A percentile compares a stretch with the other conserved stretches of the same genome.
Conservation (phyloP, 2,329 filamentous ascomycete species). For the Davidsoniella virescens region DNA sequence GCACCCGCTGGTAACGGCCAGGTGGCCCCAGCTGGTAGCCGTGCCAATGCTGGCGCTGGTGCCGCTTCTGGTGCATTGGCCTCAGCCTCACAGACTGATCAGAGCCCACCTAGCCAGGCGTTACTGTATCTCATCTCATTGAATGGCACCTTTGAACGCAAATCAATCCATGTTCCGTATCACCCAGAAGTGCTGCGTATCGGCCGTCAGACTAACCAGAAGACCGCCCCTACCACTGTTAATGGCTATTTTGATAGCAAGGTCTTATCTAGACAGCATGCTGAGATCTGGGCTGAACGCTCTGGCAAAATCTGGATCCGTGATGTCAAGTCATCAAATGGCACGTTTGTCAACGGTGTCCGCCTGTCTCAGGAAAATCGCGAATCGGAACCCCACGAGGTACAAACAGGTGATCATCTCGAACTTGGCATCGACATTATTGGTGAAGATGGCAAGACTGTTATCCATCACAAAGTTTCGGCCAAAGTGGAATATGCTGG, state of each 20-base stretch:
- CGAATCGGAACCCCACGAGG: conserved; percentile 87
- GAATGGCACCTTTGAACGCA: conserved; percentile 93
- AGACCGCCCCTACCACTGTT: conserved; percentile 74
- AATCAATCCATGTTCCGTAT: conserved; percentile 86
- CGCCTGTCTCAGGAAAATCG: conserved; percentile 85
- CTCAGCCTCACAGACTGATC: conserved; percentile 24
- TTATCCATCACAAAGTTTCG: conserved; percentile 95
- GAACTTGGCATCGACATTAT: conserved; percentile 98
- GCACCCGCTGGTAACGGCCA: conserved; percentile 7
- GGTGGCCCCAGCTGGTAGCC: conserved; percentile 23
- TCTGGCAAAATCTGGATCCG: conserved; percentile 89
- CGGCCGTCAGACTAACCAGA: conserved; percentile 91
- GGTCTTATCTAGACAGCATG: conserved; percentile 87
- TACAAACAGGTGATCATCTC: conserved; percentile 79
- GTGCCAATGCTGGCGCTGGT: conserved; percentile 28
- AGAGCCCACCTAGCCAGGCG: conserved; percentile 47
- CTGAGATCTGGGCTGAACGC: conserved; percentile 78
- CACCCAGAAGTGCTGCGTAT: conserved; percentile 89
- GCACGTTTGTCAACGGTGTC: conserved; percentile 90
- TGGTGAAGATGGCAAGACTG: conserved; percentile 94
- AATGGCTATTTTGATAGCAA: conserved; percentile 99
- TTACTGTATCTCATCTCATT: conserved; percentile 76
- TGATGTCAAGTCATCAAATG: conserved; percentile 96
- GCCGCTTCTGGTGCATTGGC: conserved; percentile 39
- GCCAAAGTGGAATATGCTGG: conserved; percentile 94